A percentile compares a stretch with the other conserved stretches of the same genome.
These are phyloP conservation scores for Hypoxylon lienhwacheense DNA, from an alignment of 495 filamentous ascomycete species.

Conservation along the genomic window DNA sequence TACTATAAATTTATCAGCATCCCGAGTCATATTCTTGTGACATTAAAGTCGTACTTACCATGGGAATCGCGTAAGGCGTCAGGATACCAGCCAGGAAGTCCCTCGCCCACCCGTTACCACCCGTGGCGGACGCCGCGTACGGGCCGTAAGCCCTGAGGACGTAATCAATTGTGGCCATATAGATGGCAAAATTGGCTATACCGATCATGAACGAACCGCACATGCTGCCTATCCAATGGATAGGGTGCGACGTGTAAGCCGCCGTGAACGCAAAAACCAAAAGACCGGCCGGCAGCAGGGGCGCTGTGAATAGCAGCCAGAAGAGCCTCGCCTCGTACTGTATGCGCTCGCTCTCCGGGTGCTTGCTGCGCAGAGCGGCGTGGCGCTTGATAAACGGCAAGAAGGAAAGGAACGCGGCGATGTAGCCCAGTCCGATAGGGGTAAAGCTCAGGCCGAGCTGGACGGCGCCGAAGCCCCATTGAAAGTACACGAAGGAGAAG, in stretches of 20 bases:
- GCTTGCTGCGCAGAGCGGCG: slow-evolving; percentile 47
- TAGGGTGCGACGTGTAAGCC: slow-evolving; percentile 58
- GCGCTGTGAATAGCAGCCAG: slow-evolving; percentile 60
- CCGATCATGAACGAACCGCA: slow-evolving; percentile 65
- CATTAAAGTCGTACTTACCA: slow-evolving; percentile 23
- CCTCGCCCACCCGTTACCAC: slow-evolving; percentile 70
- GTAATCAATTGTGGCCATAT: slow-evolving; percentile 78
- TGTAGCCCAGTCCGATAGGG: slow-evolving; percentile 61
- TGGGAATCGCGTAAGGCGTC: slow-evolving; percentile 64
- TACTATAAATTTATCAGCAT: slow-evolving; percentile 16
- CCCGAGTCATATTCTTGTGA: too few species aligned
- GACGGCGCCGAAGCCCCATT: slow-evolving; percentile 59
- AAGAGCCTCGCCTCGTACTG: slow-evolving; percentile 65
- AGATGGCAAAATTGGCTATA: slow-evolving; percentile 69
- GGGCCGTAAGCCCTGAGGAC: slow-evolving; percentile 72
- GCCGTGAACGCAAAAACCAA: slow-evolving; percentile 66
- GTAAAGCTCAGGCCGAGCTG: slow-evolving; percentile 59
- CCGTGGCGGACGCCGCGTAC: slow-evolving; percentile 72
- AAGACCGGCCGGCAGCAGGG: slow-evolving; percentile 61
- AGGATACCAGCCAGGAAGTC: slow-evolving; percentile 72
- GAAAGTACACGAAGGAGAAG: slow-evolving; percentile 59
- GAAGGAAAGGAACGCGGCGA: slow-evolving; percentile 59
- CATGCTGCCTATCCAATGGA: slow-evolving; percentile 69
- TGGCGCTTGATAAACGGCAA: slow-evolving; percentile 57
- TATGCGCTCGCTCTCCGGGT: slow-evolving; percentile 56